Percentiles rank a stretch among this genome's conserved stretches.
Evolutionary conservation across 495 filamentous ascomycete genomes (phyloP).

Genomic region (Podospora didyma): DNA sequence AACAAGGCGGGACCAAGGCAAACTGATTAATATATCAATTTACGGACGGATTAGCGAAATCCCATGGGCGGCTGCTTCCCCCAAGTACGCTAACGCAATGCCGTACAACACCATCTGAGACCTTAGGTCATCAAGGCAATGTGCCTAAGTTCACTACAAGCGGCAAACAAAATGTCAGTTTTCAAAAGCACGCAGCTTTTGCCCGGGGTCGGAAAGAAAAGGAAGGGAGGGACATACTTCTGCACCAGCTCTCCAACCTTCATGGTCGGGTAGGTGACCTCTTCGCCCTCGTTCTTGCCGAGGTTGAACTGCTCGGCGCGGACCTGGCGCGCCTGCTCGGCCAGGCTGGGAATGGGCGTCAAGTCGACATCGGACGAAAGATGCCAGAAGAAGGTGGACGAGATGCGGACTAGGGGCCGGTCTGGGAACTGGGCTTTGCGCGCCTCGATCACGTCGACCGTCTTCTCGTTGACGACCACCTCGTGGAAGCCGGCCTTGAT

Average conservation of each 20-base stretch:
- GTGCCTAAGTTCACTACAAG: conserved; percentile 35
- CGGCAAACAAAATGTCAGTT: neutral
- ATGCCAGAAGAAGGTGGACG: conserved; percentile 50
- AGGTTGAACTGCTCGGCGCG: conserved; percentile 37
- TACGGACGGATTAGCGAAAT: no score
- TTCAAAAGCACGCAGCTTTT: no score
- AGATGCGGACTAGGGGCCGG: conserved; percentile 43
- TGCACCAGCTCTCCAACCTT: conserved; percentile 48
- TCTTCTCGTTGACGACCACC: conserved; percentile 47
- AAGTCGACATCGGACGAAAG: conserved; percentile 44
- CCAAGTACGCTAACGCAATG: no score
- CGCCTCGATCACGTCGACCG: conserved; percentile 31
- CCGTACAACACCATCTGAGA: no score
- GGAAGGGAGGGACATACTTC: conserved; percentile 29
- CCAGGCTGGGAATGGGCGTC: conserved; percentile 36
- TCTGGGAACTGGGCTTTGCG: conserved; percentile 33
- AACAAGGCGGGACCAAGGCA: no score
- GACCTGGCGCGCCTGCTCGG: conserved; percentile 30
- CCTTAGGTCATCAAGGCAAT: conserved; percentile 38
- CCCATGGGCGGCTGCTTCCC: no score
- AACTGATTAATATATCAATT: no score
- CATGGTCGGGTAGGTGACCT: conserved; percentile 36
- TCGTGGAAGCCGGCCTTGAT: conserved; percentile 53
- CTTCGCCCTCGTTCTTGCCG: conserved; percentile 44
- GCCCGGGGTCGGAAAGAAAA: no score